Conservation (phyloP, 345 rosid species). For the Streptanthus diversifolius region DNA sequence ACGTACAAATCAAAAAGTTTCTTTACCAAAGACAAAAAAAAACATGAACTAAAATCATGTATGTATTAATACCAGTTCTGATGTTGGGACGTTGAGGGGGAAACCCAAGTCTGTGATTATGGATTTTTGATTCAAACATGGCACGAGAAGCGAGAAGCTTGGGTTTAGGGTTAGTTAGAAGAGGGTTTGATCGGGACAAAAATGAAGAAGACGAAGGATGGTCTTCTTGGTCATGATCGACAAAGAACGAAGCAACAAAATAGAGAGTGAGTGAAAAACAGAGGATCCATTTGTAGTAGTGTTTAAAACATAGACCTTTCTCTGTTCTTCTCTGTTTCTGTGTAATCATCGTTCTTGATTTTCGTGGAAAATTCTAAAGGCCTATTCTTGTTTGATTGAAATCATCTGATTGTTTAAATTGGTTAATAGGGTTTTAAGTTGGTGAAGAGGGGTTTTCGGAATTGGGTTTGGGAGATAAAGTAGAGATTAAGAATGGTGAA, state of each 20-base stretch:
- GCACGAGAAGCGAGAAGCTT: slow-evolving; percentile 50
- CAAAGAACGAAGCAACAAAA: slow-evolving; percentile 63
- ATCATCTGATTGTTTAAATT: slow-evolving; percentile 14
- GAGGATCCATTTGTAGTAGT: slow-evolving; percentile 80
- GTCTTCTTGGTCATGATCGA: slow-evolving; percentile 48
- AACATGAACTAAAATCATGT: not conserved
- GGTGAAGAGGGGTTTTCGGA: slow-evolving; percentile 42
- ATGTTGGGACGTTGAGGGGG: slow-evolving; percentile 26
- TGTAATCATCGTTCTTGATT: slow-evolving; percentile 44
- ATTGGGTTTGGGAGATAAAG: slow-evolving; percentile 44
- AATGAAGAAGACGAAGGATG: slow-evolving; percentile 43
- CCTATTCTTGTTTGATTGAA: not conserved
- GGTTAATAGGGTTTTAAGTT: slow-evolving; percentile 23
- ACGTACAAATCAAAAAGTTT: not conserved
- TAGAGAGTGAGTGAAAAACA: slow-evolving; percentile 71
- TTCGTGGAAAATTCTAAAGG: slow-evolving; percentile 40
- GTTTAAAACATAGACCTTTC: slow-evolving; percentile 45
- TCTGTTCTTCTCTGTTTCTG: slow-evolving; percentile 42
- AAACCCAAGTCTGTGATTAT: slow-evolving; percentile 7
- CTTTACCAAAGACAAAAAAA: not conserved
- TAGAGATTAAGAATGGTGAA: slow-evolving; percentile 46
- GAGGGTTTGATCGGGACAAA: slow-evolving; percentile 30
- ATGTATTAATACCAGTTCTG: slow-evolving; percentile 37
- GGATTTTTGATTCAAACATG: slow-evolving; percentile 51
- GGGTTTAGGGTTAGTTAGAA: slow-evolving; percentile 39